phyloP scores from a whole-genome alignment of 352 stramenopile species.

The Phytophthora tubulina region DNA sequence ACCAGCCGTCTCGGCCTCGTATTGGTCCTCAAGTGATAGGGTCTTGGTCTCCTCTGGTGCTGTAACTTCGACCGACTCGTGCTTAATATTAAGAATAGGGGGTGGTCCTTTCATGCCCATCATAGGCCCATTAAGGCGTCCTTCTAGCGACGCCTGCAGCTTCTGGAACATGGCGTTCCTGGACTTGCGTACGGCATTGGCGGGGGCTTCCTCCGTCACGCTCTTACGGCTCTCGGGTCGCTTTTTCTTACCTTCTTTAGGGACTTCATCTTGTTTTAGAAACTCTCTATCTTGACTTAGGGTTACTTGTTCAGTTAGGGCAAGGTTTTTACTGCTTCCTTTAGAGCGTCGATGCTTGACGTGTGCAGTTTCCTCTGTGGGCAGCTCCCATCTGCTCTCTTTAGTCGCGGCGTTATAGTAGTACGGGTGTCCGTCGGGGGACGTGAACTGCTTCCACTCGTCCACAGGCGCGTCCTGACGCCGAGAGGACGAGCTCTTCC shows the following conservation, averaged over 20 bases:
- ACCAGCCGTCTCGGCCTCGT: constrained; percentile 62
- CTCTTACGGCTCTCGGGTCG: constrained; percentile 4
- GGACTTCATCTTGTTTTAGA: background rate
- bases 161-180: constrained; percentile 57
- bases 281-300: constrained; percentile 6
- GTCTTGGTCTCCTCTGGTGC: constrained; percentile 10
- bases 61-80: background rate
- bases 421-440: constrained; percentile 66
- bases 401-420: constrained; percentile 75
- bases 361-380: constrained; percentile 22
- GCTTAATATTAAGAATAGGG: constrained; percentile 44
- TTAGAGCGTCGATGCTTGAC: constrained; percentile 16
- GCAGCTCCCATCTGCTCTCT: constrained; percentile 73
- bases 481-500: constrained; percentile 15
- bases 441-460: constrained; percentile 66
- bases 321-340: constrained; percentile 22
- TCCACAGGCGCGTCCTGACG: constrained; percentile 18
- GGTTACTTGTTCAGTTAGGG: constrained; percentile 8
- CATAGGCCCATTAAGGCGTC: constrained; percentile 37
- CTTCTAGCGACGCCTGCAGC: constrained; percentile 69
- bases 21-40: constrained; percentile 48
- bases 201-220: background rate
- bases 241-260: constrained; percentile 28
- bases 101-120: constrained; percentile 33
- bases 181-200: background rate